Conservation (phyloP, 352 stramenopile genomes). For the Phytopythium boreale region DNA sequence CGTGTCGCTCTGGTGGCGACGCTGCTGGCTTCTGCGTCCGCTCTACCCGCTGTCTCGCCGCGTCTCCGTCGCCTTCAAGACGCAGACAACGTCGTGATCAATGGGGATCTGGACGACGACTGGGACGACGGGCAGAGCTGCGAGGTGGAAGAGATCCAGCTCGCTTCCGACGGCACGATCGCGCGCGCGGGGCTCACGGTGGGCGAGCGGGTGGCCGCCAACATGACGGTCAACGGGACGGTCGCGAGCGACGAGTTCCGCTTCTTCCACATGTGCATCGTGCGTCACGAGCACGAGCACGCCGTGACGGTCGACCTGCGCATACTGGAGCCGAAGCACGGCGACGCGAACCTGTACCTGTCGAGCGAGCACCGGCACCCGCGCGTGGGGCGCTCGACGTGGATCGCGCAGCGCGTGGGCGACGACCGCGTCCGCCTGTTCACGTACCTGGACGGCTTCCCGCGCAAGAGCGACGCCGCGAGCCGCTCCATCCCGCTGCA, state of each 20-base stretch:
- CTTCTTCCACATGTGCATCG: slow-evolving; percentile 76
- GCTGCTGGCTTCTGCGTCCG: background rate
- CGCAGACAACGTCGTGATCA: background rate
- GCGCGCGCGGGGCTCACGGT: slow-evolving; percentile 37
- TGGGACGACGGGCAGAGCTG: slow-evolving; percentile 15
- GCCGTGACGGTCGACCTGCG: slow-evolving; percentile 63
- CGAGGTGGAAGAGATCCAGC: slow-evolving; percentile 63
- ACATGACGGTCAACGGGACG: slow-evolving; percentile 63
- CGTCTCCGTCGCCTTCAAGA: background rate
- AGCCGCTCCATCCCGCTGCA: slow-evolving; percentile 64
- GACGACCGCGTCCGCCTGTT: slow-evolving; percentile 60
- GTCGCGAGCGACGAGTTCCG: slow-evolving; percentile 49
- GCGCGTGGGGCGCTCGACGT: slow-evolving; percentile 55
- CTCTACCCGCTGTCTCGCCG: background rate
- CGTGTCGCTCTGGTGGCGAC: background rate
- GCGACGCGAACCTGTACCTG: slow-evolving; percentile 69
- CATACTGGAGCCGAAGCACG: slow-evolving; percentile 12
- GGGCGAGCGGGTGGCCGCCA: slow-evolving; percentile 52
- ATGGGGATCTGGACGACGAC: background rate
- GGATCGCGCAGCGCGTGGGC: slow-evolving; percentile 62
- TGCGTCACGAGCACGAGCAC: slow-evolving; percentile 77
- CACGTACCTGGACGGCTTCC: slow-evolving; percentile 80
- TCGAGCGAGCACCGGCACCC: slow-evolving; percentile 67
- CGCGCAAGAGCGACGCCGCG: slow-evolving; percentile 37
- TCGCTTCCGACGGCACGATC: slow-evolving; percentile 66